Evolutionary conservation across 1,284 basidiomycete species (phyloP).

Genomic region (Lentinula novae-zelandiae): DNA sequence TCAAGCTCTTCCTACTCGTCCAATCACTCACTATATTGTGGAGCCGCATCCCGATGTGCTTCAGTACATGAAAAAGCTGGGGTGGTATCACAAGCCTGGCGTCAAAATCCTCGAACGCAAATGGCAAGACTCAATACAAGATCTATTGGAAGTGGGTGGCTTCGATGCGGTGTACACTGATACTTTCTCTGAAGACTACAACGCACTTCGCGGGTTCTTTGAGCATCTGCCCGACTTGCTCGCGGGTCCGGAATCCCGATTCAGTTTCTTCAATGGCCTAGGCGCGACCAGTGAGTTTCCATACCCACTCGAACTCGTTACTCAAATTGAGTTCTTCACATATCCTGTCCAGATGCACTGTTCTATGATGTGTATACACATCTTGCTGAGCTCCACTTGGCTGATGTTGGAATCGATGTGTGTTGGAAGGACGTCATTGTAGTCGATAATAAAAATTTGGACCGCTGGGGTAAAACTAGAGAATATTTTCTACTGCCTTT

Average conservation of each 20-base stretch:
- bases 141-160: slow-evolving; percentile 54
- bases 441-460: slow-evolving; percentile 35
- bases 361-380: slow-evolving; percentile 93
- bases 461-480: slow-evolving; percentile 67
- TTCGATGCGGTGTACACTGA: slow-evolving; percentile 96
- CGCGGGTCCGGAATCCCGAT: slow-evolving; percentile 72
- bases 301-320: slow-evolving; percentile 4
- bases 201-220: slow-evolving; percentile 83
- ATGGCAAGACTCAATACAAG: slow-evolving; percentile 80
- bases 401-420: slow-evolving; percentile 73
- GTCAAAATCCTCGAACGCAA: slow-evolving; percentile 84
- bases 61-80: slow-evolving; percentile 63
- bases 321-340: slow-evolving; percentile 2
- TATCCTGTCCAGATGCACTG: slow-evolving; percentile 54
- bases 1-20: slow-evolving; percentile 60
- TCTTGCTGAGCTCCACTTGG: slow-evolving; percentile 83
- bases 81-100: slow-evolving; percentile 78
- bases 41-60: slow-evolving; percentile 95
- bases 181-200: slow-evolving; percentile 89
- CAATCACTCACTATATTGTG: slow-evolving; percentile 83
- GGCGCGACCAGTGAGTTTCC: slow-evolving; percentile 81
- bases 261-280: slow-evolving; percentile 96
- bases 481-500: slow-evolving; percentile 69
- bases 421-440: slow-evolving; percentile 76
- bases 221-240: slow-evolving; percentile 79